phyloP scores from a whole-genome alignment of 192 early-diverging fungal genomes.

The Backusella circina region DNA sequence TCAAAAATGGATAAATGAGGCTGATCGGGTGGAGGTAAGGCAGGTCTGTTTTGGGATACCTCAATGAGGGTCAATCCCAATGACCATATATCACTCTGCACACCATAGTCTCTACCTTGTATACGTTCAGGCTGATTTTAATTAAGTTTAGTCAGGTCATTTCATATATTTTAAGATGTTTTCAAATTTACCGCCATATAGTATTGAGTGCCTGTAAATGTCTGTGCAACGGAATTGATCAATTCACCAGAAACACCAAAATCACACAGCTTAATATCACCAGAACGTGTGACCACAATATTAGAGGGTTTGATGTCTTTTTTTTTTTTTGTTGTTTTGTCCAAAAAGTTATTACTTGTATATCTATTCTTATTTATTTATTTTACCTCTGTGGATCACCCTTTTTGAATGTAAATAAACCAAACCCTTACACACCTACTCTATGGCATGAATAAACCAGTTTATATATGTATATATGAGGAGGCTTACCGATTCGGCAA shows the following conservation, averaged over 20 bases:
- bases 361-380: not conserved
- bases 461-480: not conserved
- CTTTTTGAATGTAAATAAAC: constrained; percentile 84
- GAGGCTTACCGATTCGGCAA: constrained; percentile 70
- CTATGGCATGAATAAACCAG: too few relatives aligned
- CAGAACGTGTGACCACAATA: constrained; percentile 84
- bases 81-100: constrained; percentile 97
- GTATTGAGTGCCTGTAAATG: constrained; percentile 95
- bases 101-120: constrained; percentile 82
- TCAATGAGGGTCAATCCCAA: constrained; percentile 92
- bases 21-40: constrained; percentile 65
- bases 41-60: constrained; percentile 87
- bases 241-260: constrained; percentile 95
- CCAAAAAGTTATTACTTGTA: not conserved
- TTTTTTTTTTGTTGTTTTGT: too few relatives aligned
- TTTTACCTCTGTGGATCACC: constrained; percentile 88
- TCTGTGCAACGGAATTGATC: constrained; percentile 84
- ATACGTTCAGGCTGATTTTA: constrained; percentile 87
- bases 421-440: constrained; percentile 79
- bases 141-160: not conserved
- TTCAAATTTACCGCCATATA: constrained; percentile 93
- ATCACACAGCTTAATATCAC: constrained; percentile 95
- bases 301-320: constrained; percentile 98
- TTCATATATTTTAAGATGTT: too few relatives aligned
- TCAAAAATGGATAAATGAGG: constrained; percentile 84